Conservation (phyloP, 2,329 filamentous ascomycete genomes). For the Albophoma yamanashiensis region DNA sequence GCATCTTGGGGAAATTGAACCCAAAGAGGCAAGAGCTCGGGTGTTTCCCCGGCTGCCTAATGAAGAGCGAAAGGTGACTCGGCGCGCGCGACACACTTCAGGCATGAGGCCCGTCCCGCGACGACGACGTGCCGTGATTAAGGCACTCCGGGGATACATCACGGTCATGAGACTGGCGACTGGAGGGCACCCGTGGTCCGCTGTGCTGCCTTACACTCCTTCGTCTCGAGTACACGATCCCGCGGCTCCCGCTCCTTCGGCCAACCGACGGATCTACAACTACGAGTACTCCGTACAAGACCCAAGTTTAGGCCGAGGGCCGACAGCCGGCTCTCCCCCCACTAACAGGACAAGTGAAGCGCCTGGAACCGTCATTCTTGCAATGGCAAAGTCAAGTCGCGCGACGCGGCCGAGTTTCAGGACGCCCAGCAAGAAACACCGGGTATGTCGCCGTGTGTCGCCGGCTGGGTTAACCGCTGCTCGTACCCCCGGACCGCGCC, state of each 20-base stretch:
- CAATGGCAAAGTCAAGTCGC: background rate
- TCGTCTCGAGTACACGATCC: no score
- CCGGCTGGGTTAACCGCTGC: background rate
- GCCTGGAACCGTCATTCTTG: no score
- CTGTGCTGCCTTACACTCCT: background rate
- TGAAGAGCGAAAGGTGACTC: background rate
- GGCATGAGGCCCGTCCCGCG: no score
- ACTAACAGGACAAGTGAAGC: no score
- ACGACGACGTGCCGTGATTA: background rate
- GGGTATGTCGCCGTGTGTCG: background rate
- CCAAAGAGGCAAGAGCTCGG: background rate
- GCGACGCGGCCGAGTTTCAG: background rate
- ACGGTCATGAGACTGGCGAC: background rate
- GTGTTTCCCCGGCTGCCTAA: background rate
- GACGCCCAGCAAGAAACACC: background rate
- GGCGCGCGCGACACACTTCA: background rate
- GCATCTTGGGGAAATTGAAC: no score
- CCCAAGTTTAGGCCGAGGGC: no score
- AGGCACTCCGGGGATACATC: background rate
- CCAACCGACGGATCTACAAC: no score
- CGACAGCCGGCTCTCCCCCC: no score
- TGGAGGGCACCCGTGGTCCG: background rate
- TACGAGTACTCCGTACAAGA: no score
- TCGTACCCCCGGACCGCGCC: background rate
- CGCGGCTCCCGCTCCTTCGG: no score